Base-by-base conservation (phyloP, 78 protist genomes). In the Trichosphaerium sp. region DNA sequence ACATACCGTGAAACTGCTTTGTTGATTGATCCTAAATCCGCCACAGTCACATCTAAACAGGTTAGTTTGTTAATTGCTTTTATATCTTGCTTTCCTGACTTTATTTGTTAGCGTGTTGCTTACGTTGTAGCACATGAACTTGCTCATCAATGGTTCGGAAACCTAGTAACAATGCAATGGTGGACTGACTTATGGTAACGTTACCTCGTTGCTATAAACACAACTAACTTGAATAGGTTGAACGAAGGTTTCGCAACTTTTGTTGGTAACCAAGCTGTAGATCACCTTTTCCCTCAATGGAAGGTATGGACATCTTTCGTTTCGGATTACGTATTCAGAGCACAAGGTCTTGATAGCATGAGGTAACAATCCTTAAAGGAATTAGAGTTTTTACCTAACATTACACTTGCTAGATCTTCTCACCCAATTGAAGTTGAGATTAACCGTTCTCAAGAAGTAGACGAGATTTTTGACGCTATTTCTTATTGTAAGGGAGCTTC, bases 81-180 rank as follows among this genome's bases (percentile, higher is more conserved):
- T n/a, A n/a, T n/a, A n/a, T n/a, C n/a, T n/a, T n/a, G n/a, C n/a
- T n/a, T n/a, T n/a, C n/a, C n/a, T n/a, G n/a, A n/a, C n/a, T n/a
- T n/a, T n/a, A n/a, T n/a, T n/a, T n/a, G n/a, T n/a, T n/a, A 75
- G 47, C 37, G 69, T 38, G 65, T 87, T 21, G 83, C 89, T 21
- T 37, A 65, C 37, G 79, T 83, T 0, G 87, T 89, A 31, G 80
- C 80, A 31, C 90, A 84, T 43, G 94, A 88, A 56, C 81, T 90
- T 23, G 83, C 89, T 11, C 88, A 88, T 47, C 79, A 57, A 40
- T 87, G 92, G 92, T 94, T 94, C 69, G 98, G 98, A 37, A 94
- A 94, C 62, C 85, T 94, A 40, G 95, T 90, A 7, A 92, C 97
- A n/a, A 88, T 90, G 94, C 91, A 82, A 23, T 92, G 96, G 97